Evolutionary conservation across 2,329 filamentous ascomycete genomes (phyloP).

Genomic region (Botrytis fragariae): DNA sequence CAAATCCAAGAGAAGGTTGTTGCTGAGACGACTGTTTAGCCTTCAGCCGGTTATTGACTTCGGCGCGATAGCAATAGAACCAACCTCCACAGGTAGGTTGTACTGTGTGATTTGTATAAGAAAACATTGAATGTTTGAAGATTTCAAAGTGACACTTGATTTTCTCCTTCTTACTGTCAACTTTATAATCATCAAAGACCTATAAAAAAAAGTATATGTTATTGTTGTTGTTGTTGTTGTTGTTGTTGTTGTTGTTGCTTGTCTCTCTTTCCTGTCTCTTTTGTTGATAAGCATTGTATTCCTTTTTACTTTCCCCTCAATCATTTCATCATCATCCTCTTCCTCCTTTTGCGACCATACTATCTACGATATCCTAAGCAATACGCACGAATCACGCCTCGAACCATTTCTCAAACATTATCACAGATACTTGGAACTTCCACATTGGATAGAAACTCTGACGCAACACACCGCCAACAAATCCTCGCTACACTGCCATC

Average conservation of each 20-base stretch:
- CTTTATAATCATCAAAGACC: not conserved
- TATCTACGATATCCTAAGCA: not conserved
- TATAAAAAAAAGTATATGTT: constrained; percentile 12
- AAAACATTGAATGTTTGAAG: not conserved
- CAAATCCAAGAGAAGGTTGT: not conserved
- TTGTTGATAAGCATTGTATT: constrained; percentile 6
- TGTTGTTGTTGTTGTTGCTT: not conserved
- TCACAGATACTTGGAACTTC: constrained; percentile 19
- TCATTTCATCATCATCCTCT: not conserved
- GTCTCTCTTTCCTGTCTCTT: constrained; percentile 8
- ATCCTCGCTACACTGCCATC: constrained; percentile 3
- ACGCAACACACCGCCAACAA: constrained; percentile 17
- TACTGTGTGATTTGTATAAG: not conserved
- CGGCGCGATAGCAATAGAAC: not conserved
- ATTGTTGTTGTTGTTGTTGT: not conserved
- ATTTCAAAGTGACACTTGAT: not conserved
- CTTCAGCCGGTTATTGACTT: constrained; percentile 16
- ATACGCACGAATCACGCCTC: constrained; percentile 13
- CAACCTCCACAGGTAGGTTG: not conserved
- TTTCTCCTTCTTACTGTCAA: not conserved
- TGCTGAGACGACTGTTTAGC: constrained; percentile 16
- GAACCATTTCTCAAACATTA: not conserved
- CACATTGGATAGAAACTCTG: constrained; percentile 16
- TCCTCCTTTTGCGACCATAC: not conserved
- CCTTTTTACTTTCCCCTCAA: not conserved